phyloP scores from a whole-genome alignment of 2,329 filamentous ascomycete genomes.

The Curvularia spicifera region DNA sequence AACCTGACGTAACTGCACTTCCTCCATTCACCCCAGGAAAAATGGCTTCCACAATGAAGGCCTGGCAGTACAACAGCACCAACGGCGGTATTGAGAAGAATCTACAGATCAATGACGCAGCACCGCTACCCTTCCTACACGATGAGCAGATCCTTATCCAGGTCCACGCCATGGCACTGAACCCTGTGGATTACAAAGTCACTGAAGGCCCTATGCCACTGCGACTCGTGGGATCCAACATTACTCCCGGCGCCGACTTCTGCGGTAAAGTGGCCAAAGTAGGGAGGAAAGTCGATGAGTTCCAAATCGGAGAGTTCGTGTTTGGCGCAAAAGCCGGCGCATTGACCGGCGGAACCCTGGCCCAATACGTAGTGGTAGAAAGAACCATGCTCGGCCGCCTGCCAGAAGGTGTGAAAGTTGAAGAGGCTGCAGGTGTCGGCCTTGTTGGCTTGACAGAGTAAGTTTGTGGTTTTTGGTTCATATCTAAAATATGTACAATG shows the following conservation, averaged over 20 bases:
- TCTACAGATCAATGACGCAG: constrained; percentile 55
- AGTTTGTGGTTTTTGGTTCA: not conserved
- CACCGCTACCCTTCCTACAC: constrained; percentile 50
- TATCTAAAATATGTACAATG: not conserved
- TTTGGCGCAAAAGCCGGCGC: constrained; percentile 47
- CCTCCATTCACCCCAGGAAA: constrained; percentile 1
- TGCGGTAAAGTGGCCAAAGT: constrained; percentile 57
- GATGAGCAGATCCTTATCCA: constrained; percentile 61
- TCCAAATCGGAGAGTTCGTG: constrained; percentile 49
- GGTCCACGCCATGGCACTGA: constrained; percentile 62
- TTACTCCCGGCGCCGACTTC: constrained; percentile 59
- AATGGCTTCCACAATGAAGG: constrained; percentile 57
- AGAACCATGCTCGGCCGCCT: constrained; percentile 27
- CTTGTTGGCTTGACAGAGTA: constrained; percentile 50
- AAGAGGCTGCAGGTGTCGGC: constrained; percentile 48
- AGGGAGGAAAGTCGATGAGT: constrained; percentile 31
- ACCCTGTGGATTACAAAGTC: constrained; percentile 70
- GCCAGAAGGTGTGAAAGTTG: constrained; percentile 36
- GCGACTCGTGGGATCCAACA: constrained; percentile 46
- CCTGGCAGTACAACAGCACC: constrained; percentile 62
- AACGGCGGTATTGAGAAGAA: constrained; percentile 60
- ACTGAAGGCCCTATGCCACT: constrained; percentile 55
- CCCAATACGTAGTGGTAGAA: constrained; percentile 46
- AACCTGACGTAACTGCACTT: not conserved
- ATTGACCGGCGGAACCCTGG: constrained; percentile 46